Percentiles rank a stretch among this genome's conserved stretches.
Evolutionary conservation across 768 basidiomycete genomes (phyloP).

Genomic region (Pleurotus tuoliensis): DNA sequence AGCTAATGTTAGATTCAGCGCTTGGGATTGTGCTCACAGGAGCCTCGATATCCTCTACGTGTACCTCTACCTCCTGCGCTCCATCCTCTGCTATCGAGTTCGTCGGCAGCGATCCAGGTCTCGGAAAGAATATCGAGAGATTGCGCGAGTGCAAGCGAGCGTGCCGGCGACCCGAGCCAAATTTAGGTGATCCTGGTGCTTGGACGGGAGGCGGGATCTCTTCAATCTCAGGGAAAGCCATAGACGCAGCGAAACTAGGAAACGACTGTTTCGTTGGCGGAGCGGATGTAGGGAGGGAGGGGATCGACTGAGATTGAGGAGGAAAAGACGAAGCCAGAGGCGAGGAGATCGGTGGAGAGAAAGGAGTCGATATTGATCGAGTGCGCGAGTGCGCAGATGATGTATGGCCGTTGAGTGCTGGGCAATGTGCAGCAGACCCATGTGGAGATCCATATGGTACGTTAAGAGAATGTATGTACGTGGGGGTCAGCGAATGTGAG

Average conservation of each 20-base stretch:
- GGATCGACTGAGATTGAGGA: constrained; percentile 12
- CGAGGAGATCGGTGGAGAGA: constrained; percentile 15
- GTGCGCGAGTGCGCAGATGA: constrained; percentile 22
- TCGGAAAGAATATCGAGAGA: constrained; percentile 87
- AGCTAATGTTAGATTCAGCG: constrained; percentile 33
- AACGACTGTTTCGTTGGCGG: constrained; percentile 6
- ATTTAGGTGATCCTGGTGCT: constrained; percentile 1
- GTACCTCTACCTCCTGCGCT: constrained; percentile 45
- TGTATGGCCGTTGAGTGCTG: constrained; percentile 19
- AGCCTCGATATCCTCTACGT: constrained; percentile 41
- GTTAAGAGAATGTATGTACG: constrained; percentile 4
- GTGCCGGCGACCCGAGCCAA: constrained; percentile 38
- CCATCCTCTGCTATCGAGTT: constrained; percentile 69
- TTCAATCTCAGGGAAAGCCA: constrained; percentile 1
- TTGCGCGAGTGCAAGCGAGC: constrained; percentile 85
- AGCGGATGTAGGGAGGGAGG: constrained; percentile 6
- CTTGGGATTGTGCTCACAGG: constrained; percentile 45
- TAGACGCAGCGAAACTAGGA: constrained; percentile 3
- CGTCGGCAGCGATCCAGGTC: constrained; percentile 60
- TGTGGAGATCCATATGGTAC: constrained; percentile 1
- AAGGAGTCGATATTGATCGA: constrained; percentile 14
- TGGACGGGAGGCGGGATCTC: not conserved
- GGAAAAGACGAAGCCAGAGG: constrained; percentile 14
- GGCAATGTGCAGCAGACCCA: not conserved
- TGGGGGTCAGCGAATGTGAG: not conserved